These are phyloP conservation scores for Fusarium falciforme DNA, from an alignment of 2,329 filamentous ascomycete species.

Conservation along the genomic window DNA sequence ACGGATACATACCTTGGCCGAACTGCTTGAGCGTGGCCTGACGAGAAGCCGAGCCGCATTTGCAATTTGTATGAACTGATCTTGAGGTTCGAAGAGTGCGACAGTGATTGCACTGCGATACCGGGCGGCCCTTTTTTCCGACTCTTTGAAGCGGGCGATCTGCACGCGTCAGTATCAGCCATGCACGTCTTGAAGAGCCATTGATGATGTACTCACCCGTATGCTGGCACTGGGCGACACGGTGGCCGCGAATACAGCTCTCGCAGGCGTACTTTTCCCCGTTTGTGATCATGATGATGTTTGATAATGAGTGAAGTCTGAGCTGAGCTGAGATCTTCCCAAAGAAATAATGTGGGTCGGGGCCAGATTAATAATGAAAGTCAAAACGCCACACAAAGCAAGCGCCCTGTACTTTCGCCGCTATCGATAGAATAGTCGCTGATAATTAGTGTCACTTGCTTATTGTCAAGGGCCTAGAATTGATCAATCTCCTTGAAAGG, in stretches of 20 bases:
- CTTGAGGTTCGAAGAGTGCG: conserved; percentile 18
- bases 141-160: conserved; percentile 29
- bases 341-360: not conserved
- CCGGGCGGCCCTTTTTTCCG: conserved; percentile 28
- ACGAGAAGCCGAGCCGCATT: conserved; percentile 16
- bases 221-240: conserved; percentile 30
- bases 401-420: not conserved
- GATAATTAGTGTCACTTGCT: not conserved
- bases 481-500: not conserved
- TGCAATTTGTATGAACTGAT: conserved; percentile 30
- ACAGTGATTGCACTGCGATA: conserved; percentile 31
- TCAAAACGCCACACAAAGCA: not conserved
- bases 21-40: conserved; percentile 8
- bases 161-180: not conserved
- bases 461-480: not conserved
- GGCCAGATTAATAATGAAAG: not conserved
- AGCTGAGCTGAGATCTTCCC: not conserved
- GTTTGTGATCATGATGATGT: conserved; percentile 8
- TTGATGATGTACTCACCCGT: conserved; percentile 3
- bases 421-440: not conserved
- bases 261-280: conserved; percentile 27
- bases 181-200: not conserved
- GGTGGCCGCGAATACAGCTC: conserved; percentile 29
- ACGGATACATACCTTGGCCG: not conserved
- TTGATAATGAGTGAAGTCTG: not conserved